Conservation (phyloP, 768 basidiomycete genomes). For the Kockovaella imperatae region DNA sequence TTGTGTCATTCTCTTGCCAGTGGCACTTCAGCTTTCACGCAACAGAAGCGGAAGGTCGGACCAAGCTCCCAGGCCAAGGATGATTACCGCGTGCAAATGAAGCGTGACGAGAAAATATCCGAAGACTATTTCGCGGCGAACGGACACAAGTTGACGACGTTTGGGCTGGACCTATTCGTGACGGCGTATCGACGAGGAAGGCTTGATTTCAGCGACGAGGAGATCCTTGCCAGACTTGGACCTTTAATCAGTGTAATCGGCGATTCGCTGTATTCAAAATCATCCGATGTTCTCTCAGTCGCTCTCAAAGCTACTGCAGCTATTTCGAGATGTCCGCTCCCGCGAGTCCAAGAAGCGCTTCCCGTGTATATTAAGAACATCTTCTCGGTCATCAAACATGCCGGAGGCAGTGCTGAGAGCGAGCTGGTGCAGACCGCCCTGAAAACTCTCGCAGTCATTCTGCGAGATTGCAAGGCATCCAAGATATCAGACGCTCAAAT, state of each 20-base stretch:
- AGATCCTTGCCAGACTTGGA: slow-evolving; percentile 73
- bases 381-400: slow-evolving; percentile 68
- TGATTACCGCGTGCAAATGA: slow-evolving; percentile 68
- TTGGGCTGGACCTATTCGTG: slow-evolving; percentile 85
- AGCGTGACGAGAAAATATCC: slow-evolving; percentile 55
- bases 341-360: slow-evolving; percentile 63
- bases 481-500: slow-evolving; percentile 85
- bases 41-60: slow-evolving; percentile 49
- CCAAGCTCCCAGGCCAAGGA: slow-evolving; percentile 48
- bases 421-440: slow-evolving; percentile 83
- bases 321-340: slow-evolving; percentile 75
- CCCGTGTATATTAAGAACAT: slow-evolving; percentile 78
- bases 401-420: slow-evolving; percentile 72
- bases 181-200: slow-evolving; percentile 76
- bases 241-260: slow-evolving; percentile 80
- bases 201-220: slow-evolving; percentile 70
- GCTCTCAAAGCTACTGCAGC: slow-evolving; percentile 72
- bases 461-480: slow-evolving; percentile 79
- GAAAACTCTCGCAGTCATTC: slow-evolving; percentile 71
- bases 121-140: slow-evolving; percentile 72
- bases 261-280: slow-evolving; percentile 80
- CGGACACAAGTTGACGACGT: slow-evolving; percentile 81
- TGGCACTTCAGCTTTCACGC: slow-evolving; percentile 80
- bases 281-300: slow-evolving; percentile 62
- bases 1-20: slow-evolving; percentile 83